Percentiles rank a stretch among this genome's conserved stretches.
phyloP scores from a whole-genome alignment of 176 grass and related monocot species.

The Tillandsia fasciculata region DNA sequence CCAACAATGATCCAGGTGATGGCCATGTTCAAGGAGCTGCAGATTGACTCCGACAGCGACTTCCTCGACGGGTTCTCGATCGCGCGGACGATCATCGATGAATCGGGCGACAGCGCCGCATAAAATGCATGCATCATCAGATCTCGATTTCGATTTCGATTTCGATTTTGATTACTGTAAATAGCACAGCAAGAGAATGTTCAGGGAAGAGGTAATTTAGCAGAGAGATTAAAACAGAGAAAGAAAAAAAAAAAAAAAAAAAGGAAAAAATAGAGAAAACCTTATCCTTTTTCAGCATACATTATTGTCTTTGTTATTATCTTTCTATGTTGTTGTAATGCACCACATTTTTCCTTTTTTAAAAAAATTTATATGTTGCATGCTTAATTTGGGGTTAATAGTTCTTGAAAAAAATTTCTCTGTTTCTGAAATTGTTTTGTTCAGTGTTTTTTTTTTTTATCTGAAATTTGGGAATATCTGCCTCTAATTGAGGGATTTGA shows the following conservation, averaged over 20 bases:
- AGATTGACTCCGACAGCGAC: conserved; percentile 66
- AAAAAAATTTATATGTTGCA: no score
- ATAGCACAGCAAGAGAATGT: conserved; percentile 9
- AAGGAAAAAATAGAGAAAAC: not conserved
- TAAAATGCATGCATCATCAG: conserved; percentile 3
- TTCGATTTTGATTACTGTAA: conserved; percentile 26
- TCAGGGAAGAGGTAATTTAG: not conserved
- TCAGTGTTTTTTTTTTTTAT: no score
- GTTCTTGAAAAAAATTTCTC: no score
- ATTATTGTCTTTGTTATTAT: not conserved
- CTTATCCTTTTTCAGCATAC: not conserved
- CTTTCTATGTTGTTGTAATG: not conserved
- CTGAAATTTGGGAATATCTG: no score
- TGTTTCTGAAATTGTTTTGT: no score
- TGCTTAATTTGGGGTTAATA: no score
- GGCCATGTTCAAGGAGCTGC: conserved; percentile 92
- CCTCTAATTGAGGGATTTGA: no score
- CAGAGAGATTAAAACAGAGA: no score
- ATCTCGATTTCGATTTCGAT: not conserved
- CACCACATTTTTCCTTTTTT: not conserved
- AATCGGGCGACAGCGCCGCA: conserved; percentile 47
- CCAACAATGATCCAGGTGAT: conserved; percentile 99
- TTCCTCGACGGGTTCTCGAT: conserved; percentile 56
- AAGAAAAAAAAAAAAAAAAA: no score
- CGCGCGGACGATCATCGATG: conserved; percentile 51